These are phyloP conservation scores for Starmerella floricola DNA, from an alignment of 805 yeast genomes.

Conservation along the genomic window DNA sequence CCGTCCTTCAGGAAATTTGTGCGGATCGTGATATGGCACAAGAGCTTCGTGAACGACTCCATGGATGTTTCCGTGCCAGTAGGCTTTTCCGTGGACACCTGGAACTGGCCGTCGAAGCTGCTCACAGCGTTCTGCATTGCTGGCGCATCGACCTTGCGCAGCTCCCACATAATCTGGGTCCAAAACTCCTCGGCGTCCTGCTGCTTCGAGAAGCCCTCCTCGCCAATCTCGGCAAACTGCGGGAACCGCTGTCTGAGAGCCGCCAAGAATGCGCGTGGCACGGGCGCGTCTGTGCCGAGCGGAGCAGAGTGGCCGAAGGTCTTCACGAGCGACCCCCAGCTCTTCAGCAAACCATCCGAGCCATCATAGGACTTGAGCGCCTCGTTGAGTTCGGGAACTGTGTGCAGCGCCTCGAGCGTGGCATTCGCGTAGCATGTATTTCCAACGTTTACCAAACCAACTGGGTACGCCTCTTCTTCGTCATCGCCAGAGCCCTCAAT, in stretches of 20 bases:
- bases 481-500: constrained; percentile 35
- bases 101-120: constrained; percentile 50
- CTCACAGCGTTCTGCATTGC: constrained; percentile 32
- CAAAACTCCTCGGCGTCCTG: constrained; percentile 98
- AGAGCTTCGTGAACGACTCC: constrained; percentile 58
- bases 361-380: constrained; percentile 35
- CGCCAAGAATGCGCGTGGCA: constrained; percentile 55
- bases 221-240: constrained; percentile 69
- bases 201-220: constrained; percentile 67
- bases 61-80: constrained; percentile 29
- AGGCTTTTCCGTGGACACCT: constrained; percentile 42
- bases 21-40: constrained; percentile 68
- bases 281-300: constrained; percentile 34
- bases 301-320: constrained; percentile 24
- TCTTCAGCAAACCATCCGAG: constrained; percentile 27
- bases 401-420: constrained; percentile 45
- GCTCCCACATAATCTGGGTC: constrained; percentile 55
- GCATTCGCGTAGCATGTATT: constrained; percentile 71
- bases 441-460: constrained; percentile 59
- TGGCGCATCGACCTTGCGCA: constrained; percentile 26
- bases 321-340: constrained; percentile 26
- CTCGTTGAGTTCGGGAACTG: constrained; percentile 39
- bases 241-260: constrained; percentile 53
- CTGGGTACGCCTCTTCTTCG: constrained; percentile 36
- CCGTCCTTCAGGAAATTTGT: constrained; percentile 89